Evolutionary conservation across 106 monocot species (phyloP).

Genomic region (Allium cepa): DNA sequence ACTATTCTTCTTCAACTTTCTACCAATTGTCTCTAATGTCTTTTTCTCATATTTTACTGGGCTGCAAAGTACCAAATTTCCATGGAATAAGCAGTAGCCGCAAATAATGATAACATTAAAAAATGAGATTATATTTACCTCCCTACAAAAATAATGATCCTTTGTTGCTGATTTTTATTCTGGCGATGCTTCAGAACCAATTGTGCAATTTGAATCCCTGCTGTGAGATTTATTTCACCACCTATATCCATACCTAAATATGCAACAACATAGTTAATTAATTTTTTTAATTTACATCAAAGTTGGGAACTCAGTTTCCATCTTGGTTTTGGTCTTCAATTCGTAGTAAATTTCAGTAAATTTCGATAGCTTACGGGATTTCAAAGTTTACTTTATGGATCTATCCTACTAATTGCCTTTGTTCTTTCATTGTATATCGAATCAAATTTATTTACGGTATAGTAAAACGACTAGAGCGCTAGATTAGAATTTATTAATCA

Average conservation of each 20-base stretch:
- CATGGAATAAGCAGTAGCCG: constrained; percentile 1
- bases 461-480: no score
- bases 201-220: constrained; percentile 94
- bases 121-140: constrained; percentile 76
- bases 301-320: no score
- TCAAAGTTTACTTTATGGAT: no score
- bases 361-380: no score
- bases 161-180: constrained; percentile 92
- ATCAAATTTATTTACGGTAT: no score
- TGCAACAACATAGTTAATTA: neutral
- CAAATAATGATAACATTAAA: neutral
- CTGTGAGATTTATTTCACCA: constrained; percentile 75
- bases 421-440: no score
- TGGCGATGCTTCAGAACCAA: constrained; percentile 98
- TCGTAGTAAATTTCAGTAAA: no score
- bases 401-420: no score
- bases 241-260: constrained; percentile 67
- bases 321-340: no score
- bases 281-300: no score
- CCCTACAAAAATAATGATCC: constrained; percentile 95
- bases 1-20: constrained; percentile 89
- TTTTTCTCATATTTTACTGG: constrained; percentile 86
- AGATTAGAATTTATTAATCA: no score
- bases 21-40: constrained; percentile 75
- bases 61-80: constrained; percentile 20